Percentiles rank a stretch among this genome's conserved stretches.
phyloP scores from a whole-genome alignment of 2,329 filamentous ascomycete species.

The Arthrobotrys conoides region DNA sequence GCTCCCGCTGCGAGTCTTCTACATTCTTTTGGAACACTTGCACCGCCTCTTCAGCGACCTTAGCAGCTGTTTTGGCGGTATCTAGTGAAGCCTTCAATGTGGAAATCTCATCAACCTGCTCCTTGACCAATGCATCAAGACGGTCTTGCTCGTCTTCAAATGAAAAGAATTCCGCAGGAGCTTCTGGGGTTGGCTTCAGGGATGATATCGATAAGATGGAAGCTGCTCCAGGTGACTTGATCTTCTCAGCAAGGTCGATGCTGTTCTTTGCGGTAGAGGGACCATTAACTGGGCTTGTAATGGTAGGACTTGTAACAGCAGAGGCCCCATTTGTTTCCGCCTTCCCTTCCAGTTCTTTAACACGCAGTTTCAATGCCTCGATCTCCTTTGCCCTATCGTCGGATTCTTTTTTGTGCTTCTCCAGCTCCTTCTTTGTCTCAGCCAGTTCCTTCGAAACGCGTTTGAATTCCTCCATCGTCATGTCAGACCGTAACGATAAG shows the following conservation, averaged over 20 bases:
- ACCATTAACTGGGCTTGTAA: constrained; percentile 59
- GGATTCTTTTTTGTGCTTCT: constrained; percentile 77
- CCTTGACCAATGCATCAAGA: constrained; percentile 80
- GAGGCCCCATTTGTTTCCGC: constrained; percentile 48
- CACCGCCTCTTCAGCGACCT: constrained; percentile 79
- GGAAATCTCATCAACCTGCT: constrained; percentile 79
- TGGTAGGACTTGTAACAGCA: constrained; percentile 36
- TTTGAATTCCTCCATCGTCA: constrained; percentile 95
- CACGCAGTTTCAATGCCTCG: constrained; percentile 70
- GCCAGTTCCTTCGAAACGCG: constrained; percentile 86
- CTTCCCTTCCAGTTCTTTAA: constrained; percentile 58
- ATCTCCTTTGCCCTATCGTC: constrained; percentile 76
- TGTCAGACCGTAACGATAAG: constrained; percentile 85
- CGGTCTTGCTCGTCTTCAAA: constrained; percentile 89
- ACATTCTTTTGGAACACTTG: constrained; percentile 75
- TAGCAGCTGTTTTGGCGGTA: constrained; percentile 78
- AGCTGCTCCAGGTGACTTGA: constrained; percentile 63
- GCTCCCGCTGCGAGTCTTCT: constrained; percentile 77
- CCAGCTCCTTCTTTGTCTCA: constrained; percentile 80
- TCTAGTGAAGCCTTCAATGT: constrained; percentile 79
- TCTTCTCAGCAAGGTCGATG: constrained; percentile 65
- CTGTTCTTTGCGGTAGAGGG: constrained; percentile 65
- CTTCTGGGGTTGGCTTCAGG: constrained; percentile 65
- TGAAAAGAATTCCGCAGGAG: constrained; percentile 85
- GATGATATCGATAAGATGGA: constrained; percentile 67